Evolutionary conservation across 1,139 yeast genomes (phyloP).

Genomic region (Blastobotrys apis): DNA sequence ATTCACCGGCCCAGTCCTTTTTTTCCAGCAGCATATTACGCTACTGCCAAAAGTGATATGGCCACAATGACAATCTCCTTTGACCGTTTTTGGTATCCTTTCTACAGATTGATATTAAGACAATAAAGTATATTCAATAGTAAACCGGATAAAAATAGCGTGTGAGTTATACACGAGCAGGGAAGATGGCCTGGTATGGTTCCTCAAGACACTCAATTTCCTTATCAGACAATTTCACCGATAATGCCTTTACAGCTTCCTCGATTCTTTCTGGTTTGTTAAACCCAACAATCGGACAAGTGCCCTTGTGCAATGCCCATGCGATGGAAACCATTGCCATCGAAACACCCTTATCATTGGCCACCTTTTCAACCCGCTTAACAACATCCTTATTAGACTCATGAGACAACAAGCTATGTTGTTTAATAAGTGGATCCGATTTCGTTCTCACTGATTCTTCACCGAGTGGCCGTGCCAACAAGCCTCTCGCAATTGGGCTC

Average conservation of each 20-base stretch:
- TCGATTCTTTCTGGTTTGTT: slow-evolving; percentile 48
- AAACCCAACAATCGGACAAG: slow-evolving; percentile 55
- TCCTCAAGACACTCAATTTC: slow-evolving; percentile 49
- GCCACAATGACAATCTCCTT: no score
- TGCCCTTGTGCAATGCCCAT: slow-evolving; percentile 52
- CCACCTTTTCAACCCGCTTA: slow-evolving; percentile 49
- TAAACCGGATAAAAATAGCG: no score
- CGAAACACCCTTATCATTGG: slow-evolving; percentile 43
- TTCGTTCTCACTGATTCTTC: background rate
- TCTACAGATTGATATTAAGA: no score
- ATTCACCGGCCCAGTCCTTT: no score
- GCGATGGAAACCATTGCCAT: slow-evolving; percentile 56
- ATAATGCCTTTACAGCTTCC: slow-evolving; percentile 47
- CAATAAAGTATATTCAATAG: no score
- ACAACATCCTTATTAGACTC: slow-evolving; percentile 36
- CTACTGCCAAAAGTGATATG: no score
- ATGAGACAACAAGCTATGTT: background rate
- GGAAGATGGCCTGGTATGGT: slow-evolving; percentile 36
- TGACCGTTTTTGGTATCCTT: no score
- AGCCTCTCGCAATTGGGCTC: slow-evolving; percentile 49
- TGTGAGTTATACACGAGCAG: no score
- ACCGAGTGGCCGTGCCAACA: slow-evolving; percentile 41
- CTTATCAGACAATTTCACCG: slow-evolving; percentile 43
- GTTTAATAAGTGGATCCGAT: background rate
- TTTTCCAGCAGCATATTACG: no score